A percentile compares a stretch with the other conserved stretches of the same genome.
phyloP scores from a whole-genome alignment of 2,329 filamentous ascomycete species.

The Teratosphaeria epicoccoides region DNA sequence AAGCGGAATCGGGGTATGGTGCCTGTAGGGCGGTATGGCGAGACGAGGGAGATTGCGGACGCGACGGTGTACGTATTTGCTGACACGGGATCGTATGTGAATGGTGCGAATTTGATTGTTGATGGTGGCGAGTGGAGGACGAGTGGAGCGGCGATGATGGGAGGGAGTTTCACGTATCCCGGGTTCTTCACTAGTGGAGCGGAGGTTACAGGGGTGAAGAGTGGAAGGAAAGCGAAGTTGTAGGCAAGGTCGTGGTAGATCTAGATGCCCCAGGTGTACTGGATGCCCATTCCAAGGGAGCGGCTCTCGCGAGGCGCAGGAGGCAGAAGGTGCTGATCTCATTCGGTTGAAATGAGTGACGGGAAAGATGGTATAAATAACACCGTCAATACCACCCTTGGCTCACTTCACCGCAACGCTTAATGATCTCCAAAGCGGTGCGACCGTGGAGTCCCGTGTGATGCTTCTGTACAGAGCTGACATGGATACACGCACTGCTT shows the following conservation, averaged over 20 bases:
- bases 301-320: no score
- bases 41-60: slow-evolving; percentile 80
- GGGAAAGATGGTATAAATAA: no score
- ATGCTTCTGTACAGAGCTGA: no score
- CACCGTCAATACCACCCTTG: no score
- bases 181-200: slow-evolving; percentile 48
- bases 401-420: no score
- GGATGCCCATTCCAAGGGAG: no score
- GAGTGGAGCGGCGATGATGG: slow-evolving; percentile 25
- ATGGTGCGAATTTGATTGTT: slow-evolving; percentile 67
- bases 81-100: slow-evolving; percentile 76
- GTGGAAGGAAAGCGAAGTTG: slow-evolving; percentile 38
- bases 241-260: neutral
- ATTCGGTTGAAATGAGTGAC: no score
- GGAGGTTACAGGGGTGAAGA: slow-evolving; percentile 47
- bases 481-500: neutral
- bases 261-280: no score
- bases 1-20: slow-evolving; percentile 35
- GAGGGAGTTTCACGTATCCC: slow-evolving; percentile 41
- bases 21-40: slow-evolving; percentile 66
- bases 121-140: slow-evolving; percentile 45
- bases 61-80: slow-evolving; percentile 84
- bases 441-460: no score
- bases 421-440: no score
- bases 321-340: no score